Conservation (phyloP, 768 basidiomycete genomes). For the Suillus subluteus region DNA sequence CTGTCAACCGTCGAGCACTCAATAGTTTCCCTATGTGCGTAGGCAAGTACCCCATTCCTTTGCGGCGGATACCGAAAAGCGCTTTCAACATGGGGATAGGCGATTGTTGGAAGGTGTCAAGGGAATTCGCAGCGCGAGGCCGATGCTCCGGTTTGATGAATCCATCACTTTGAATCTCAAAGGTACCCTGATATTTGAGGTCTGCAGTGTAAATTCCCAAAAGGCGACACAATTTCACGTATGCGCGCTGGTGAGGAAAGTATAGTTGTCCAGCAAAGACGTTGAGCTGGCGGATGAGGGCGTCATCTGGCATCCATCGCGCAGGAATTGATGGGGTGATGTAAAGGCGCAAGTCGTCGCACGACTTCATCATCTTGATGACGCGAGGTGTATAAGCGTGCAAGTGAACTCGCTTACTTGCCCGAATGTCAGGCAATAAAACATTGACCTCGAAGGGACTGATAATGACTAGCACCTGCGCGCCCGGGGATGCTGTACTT, state of each 20-base stretch:
- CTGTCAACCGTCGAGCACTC: slow-evolving; percentile 26
- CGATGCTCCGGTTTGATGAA: slow-evolving; percentile 24
- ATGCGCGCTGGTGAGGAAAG: slow-evolving; percentile 35
- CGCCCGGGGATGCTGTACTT: slow-evolving; percentile 35
- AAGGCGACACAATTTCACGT: slow-evolving; percentile 38
- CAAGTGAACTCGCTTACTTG: slow-evolving; percentile 37
- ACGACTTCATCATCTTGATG: slow-evolving; percentile 35
- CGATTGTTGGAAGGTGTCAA: slow-evolving; percentile 37
- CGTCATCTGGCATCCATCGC: slow-evolving; percentile 17
- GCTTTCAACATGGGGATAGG: slow-evolving; percentile 34
- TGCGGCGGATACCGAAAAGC: slow-evolving; percentile 38
- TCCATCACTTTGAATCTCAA: slow-evolving; percentile 26
- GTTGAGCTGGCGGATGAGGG: slow-evolving; percentile 39
- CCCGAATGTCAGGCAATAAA: slow-evolving; percentile 41
- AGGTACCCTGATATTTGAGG: slow-evolving; percentile 49
- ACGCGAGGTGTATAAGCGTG: slow-evolving; percentile 47
- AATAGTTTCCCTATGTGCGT: slow-evolving; percentile 50
- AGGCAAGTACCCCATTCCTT: slow-evolving; percentile 38
- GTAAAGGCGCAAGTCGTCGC: slow-evolving; percentile 37
- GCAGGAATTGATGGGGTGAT: slow-evolving; percentile 24
- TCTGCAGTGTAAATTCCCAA: slow-evolving; percentile 44
- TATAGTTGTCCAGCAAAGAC: slow-evolving; percentile 52
- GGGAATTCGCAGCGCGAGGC: not conserved
- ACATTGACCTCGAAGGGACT: slow-evolving; percentile 46
- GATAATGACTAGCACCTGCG: slow-evolving; percentile 36